These are phyloP conservation scores for Aspergillus ostianus DNA, from an alignment of 495 filamentous ascomycete genomes.

Conservation along the genomic window DNA sequence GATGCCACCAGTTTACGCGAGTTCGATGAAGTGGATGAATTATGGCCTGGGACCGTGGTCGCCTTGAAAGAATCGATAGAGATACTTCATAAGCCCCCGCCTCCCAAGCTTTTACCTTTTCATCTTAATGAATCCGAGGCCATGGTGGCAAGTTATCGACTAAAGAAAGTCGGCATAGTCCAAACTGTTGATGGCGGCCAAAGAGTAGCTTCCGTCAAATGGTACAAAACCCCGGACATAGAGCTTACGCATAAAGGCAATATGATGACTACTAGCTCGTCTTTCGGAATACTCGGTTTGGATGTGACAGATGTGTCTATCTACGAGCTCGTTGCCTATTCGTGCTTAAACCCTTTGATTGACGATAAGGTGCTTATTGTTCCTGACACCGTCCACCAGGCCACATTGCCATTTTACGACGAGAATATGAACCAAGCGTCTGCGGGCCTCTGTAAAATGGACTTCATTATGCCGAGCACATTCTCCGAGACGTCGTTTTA, in stretches of 20 bases:
- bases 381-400: constrained; percentile 26
- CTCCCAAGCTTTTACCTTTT: background rate
- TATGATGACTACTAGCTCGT: constrained; percentile 29
- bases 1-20: constrained; percentile 39
- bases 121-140: constrained; percentile 5
- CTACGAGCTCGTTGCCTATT: constrained; percentile 52
- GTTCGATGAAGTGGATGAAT: constrained; percentile 46
- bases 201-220: constrained; percentile 53
- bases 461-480: constrained; percentile 10
- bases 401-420: constrained; percentile 7
- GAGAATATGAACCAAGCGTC: background rate
- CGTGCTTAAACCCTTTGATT: constrained; percentile 39
- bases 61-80: constrained; percentile 41
- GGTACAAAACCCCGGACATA: constrained; percentile 48
- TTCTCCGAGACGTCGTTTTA: constrained; percentile 15
- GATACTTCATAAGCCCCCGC: constrained; percentile 4
- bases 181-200: constrained; percentile 54
- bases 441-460: constrained; percentile 14
- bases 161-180: constrained; percentile 54
- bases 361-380: constrained; percentile 53
- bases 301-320: constrained; percentile 51
- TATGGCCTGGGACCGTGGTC: constrained; percentile 61
- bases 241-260: constrained; percentile 34
- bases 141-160: background rate
- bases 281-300: constrained; percentile 41